phyloP scores from a whole-genome alignment of 352 stramenopile genomes.

The Phytophthora rubi region DNA sequence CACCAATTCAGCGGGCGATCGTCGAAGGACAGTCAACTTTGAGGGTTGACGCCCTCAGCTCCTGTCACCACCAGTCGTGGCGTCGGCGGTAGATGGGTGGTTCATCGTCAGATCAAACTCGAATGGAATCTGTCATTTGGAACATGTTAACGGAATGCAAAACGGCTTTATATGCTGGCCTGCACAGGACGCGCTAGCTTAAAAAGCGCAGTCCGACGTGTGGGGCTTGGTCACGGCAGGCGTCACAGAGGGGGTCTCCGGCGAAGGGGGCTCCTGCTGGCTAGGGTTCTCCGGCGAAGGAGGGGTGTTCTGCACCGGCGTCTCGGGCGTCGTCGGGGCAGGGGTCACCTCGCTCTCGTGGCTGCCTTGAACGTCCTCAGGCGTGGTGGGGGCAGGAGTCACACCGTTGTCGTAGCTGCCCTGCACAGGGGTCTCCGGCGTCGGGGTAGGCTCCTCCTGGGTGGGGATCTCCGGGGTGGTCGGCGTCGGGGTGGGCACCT shows the following conservation, averaged over 20 bases:
- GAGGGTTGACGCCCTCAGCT: too few species aligned
- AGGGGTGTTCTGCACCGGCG: constrained; percentile 8
- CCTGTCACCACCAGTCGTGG: too few species aligned
- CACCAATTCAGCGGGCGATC: too few species aligned
- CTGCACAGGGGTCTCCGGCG: not conserved
- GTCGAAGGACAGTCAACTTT: too few species aligned
- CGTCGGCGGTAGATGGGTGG: too few species aligned
- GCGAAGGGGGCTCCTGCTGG: constrained; percentile 1
- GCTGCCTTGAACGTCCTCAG: too few species aligned
- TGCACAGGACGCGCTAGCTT: not conserved
- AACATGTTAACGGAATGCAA: constrained; percentile 11
- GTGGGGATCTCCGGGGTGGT: not conserved
- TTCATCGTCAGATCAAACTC: not conserved
- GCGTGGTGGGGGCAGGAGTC: not conserved
- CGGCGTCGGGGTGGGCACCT: not conserved
- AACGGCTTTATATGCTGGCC: not conserved
- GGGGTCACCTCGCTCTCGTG: constrained; percentile 8
- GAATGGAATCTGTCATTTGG: constrained; percentile 23
- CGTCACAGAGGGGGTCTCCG: constrained; percentile 22
- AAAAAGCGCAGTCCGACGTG: constrained; percentile 31
- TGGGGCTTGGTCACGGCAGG: constrained; percentile 22
- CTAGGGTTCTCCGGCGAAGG: constrained; percentile 15
- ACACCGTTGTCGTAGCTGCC: not conserved
- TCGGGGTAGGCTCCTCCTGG: not conserved
- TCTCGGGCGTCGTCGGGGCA: constrained; percentile 8